Percentiles rank a stretch among this genome's conserved stretches.
Conservation (phyloP, 2,329 filamentous ascomycete species). For the Acarospora socialis region DNA sequence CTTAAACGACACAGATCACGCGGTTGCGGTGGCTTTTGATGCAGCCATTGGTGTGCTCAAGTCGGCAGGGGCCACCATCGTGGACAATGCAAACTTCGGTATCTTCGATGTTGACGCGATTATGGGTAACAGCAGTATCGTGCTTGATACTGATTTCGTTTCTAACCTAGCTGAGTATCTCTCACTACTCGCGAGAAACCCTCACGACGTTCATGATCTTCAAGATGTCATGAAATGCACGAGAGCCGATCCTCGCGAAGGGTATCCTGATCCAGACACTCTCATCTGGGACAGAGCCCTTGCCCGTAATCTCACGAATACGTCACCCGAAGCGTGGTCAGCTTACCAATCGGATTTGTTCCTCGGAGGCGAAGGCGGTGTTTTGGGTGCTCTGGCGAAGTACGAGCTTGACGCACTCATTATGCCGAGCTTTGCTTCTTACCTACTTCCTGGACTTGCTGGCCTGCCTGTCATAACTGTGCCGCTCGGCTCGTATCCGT, state of each 20-base stretch:
- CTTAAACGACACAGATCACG: slow-evolving; percentile 3
- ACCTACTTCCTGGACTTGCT: slow-evolving; percentile 10
- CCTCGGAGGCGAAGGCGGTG: slow-evolving; percentile 7
- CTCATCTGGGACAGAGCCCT: slow-evolving; percentile 9
- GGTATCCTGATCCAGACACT: slow-evolving; percentile 8
- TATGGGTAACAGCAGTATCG: slow-evolving; percentile 7
- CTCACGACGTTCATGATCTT: slow-evolving; percentile 9
- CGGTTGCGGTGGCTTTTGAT: slow-evolving; percentile 11
- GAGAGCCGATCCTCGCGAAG: slow-evolving; percentile 7
- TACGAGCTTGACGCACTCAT: slow-evolving; percentile 11
- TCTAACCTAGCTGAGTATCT: slow-evolving; percentile 8
- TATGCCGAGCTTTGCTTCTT: slow-evolving; percentile 12
- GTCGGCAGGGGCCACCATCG: slow-evolving; percentile 6
- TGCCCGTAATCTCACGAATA: slow-evolving; percentile 5
- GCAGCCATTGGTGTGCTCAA: slow-evolving; percentile 7
- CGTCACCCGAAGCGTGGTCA: slow-evolving; percentile 8
- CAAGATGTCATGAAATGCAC: slow-evolving; percentile 8
- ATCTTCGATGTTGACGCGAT: slow-evolving; percentile 6
- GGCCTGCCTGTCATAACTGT: slow-evolving; percentile 12
- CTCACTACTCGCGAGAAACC: slow-evolving; percentile 6
- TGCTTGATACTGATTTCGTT: slow-evolving; percentile 9
- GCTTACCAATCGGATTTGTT: slow-evolving; percentile 10
- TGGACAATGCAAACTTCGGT: slow-evolving; percentile 10
- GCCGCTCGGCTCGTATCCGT: slow-evolving; percentile 10
- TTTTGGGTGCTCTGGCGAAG: slow-evolving; percentile 8